Percentiles rank a stretch among this genome's conserved stretches.
These are phyloP conservation scores for Nigrograna mackinnonii DNA, from an alignment of 2,329 filamentous ascomycete genomes.

Conservation along the genomic window DNA sequence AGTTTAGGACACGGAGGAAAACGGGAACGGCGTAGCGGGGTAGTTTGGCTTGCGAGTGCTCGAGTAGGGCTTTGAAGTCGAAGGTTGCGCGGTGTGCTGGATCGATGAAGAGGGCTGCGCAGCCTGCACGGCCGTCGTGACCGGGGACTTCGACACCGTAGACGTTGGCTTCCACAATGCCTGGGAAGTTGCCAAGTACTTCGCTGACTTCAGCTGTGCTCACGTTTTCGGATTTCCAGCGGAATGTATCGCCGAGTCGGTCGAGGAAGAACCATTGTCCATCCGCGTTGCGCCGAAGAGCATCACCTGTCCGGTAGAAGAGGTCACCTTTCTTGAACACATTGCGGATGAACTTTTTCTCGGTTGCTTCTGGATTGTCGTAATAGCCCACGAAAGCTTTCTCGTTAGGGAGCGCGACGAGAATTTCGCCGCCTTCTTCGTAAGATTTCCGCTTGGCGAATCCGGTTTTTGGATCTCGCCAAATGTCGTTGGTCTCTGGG, in stretches of 20 bases:
- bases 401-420: slow-evolving; percentile 64
- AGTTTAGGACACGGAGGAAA: slow-evolving; percentile 67
- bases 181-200: slow-evolving; percentile 48
- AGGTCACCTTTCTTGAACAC: slow-evolving; percentile 53
- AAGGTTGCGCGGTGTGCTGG: slow-evolving; percentile 50
- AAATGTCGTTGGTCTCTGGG: slow-evolving; percentile 67
- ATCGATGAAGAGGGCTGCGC: slow-evolving; percentile 63
- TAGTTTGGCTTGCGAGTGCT: slow-evolving; percentile 61
- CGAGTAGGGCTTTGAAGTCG: slow-evolving; percentile 60
- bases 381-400: slow-evolving; percentile 71
- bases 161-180: slow-evolving; percentile 51
- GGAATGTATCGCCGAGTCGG: slow-evolving; percentile 52
- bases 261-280: slow-evolving; percentile 55
- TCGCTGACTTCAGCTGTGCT: slow-evolving; percentile 52
- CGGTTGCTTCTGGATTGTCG: slow-evolving; percentile 67
- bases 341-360: slow-evolving; percentile 55
- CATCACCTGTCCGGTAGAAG: slow-evolving; percentile 54
- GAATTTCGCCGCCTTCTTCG: slow-evolving; percentile 73
- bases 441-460: slow-evolving; percentile 67
- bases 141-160: slow-evolving; percentile 53
- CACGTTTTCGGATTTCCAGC: slow-evolving; percentile 56
- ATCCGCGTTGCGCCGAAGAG: slow-evolving; percentile 46
- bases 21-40: slow-evolving; percentile 77
- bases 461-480: slow-evolving; percentile 68
- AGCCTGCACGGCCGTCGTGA: slow-evolving; percentile 55